These are phyloP conservation scores for Arachis hypogaea DNA, from an alignment of 306 rosid genomes.

Conservation along the genomic window DNA sequence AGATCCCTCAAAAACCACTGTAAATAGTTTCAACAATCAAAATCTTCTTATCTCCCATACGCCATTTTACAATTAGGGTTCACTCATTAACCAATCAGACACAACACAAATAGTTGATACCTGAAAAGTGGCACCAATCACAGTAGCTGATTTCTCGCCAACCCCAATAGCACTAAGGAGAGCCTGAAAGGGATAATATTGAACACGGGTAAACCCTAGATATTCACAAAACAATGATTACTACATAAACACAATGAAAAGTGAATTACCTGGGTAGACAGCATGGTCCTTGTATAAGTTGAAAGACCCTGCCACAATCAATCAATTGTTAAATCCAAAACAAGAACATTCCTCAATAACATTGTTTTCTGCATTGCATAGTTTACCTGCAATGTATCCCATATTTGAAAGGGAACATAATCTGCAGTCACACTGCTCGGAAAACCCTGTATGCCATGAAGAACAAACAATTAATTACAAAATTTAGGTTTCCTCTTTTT, in stretches of 20 bases:
- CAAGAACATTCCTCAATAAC: constrained; percentile 12
- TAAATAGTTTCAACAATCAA: constrained; percentile 44
- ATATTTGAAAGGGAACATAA: constrained; percentile 90
- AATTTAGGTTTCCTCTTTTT: background rate
- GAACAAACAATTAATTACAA: background rate
- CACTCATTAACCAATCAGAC: constrained; percentile 14
- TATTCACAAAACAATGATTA: background rate
- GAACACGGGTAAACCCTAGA: constrained; percentile 9
- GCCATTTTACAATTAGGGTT: constrained; percentile 15
- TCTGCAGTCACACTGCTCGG: constrained; percentile 94
- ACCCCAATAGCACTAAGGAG: constrained; percentile 94
- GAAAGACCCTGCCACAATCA: constrained; percentile 73
- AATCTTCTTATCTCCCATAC: constrained; percentile 40
- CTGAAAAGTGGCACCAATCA: constrained; percentile 98
- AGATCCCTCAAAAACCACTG: constrained; percentile 99
- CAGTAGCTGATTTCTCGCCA: constrained; percentile 97
- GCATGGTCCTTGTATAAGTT: constrained; percentile 94
- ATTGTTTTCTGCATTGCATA: constrained; percentile 13
- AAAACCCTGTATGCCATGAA: constrained; percentile 65
- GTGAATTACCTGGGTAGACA: constrained; percentile 87
- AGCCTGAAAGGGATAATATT: constrained; percentile 58
- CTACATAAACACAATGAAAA: background rate
- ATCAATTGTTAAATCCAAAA: constrained; percentile 25
- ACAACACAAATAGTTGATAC: constrained; percentile 44
- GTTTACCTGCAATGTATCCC: constrained; percentile 93